Percentiles rank a stretch among this genome's conserved stretches.
Conservation (phyloP, 352 stramenopile species). For the Globisporangium alternatum region DNA sequence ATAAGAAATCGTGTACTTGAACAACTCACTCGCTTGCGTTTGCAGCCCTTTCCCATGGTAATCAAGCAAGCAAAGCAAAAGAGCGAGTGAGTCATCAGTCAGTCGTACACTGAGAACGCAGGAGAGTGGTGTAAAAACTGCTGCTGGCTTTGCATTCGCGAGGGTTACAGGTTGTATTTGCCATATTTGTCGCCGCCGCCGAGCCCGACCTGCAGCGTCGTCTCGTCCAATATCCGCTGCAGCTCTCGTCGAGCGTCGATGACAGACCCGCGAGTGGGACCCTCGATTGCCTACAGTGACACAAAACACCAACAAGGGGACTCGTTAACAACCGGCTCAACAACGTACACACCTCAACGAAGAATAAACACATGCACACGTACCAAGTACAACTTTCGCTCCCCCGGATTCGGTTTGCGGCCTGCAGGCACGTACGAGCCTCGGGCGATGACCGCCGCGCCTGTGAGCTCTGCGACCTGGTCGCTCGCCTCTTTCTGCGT, state of each 20-base stretch:
- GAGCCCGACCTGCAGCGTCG: constrained; percentile 84
- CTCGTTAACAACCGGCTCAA: background rate
- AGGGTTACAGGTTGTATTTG: constrained; percentile 85
- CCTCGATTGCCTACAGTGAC: constrained; percentile 65
- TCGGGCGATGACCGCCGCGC: constrained; percentile 83
- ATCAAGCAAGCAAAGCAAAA: background rate
- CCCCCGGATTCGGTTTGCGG: constrained; percentile 76
- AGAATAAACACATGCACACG: constrained; percentile 13
- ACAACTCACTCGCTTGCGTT: constrained; percentile 5
- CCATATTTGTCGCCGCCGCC: constrained; percentile 82
- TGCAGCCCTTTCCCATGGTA: background rate
- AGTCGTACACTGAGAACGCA: background rate
- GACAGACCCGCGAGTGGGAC: constrained; percentile 64
- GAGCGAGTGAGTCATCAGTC: background rate
- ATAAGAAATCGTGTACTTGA: constrained; percentile 8
- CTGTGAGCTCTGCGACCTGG: constrained; percentile 85
- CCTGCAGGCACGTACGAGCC: constrained; percentile 87
- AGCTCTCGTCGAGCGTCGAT: constrained; percentile 76
- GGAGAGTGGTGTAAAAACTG: constrained; percentile 11
- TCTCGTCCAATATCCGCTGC: constrained; percentile 88
- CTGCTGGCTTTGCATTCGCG: background rate
- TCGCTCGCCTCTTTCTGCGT: constrained; percentile 87
- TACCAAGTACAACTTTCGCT: constrained; percentile 90
- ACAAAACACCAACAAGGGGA: background rate
- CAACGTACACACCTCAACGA: background rate